Percentiles rank a stretch among this genome's conserved stretches.
Conservation (phyloP, 352 stramenopile genomes). For the Plasmopara viticola region DNA sequence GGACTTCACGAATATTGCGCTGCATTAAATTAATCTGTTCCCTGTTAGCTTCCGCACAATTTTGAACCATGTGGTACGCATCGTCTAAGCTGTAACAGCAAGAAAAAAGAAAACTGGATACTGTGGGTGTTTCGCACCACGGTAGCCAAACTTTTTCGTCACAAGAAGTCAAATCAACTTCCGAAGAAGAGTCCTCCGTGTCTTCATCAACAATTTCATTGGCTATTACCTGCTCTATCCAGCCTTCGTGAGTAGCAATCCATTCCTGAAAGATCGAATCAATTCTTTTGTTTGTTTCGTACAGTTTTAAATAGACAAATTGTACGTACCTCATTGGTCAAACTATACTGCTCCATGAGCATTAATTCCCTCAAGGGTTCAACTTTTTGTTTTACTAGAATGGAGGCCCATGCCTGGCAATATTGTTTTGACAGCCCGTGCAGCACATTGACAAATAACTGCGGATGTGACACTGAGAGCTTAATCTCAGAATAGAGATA, state of each 20-base stretch:
- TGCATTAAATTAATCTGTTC: constrained; percentile 62
- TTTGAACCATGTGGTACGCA: constrained; percentile 58
- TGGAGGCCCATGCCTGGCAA: constrained; percentile 59
- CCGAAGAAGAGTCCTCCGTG: constrained; percentile 31
- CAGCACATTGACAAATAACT: constrained; percentile 52
- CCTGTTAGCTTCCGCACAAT: constrained; percentile 27
- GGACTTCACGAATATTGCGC: constrained; percentile 50
- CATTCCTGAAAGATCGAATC: constrained; percentile 43
- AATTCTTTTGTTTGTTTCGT: not conserved
- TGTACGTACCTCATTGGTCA: constrained; percentile 64
- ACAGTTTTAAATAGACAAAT: not conserved
- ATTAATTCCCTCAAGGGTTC: constrained; percentile 53
- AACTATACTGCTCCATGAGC: constrained; percentile 58
- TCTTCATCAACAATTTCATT: constrained; percentile 39
- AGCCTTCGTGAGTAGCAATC: constrained; percentile 66
- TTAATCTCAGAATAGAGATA: constrained; percentile 50
- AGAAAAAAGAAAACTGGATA: constrained; percentile 81
- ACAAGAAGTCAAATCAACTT: constrained; percentile 34
- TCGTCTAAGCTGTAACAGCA: constrained; percentile 82
- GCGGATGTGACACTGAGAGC: constrained; percentile 25
- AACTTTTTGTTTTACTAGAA: constrained; percentile 56
- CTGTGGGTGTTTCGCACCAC: constrained; percentile 74
- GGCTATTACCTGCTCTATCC: constrained; percentile 60
- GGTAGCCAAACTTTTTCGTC: constrained; percentile 81
- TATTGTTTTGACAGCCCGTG: constrained; percentile 52